A percentile compares a stretch with the other conserved stretches of the same genome.
Conservation (phyloP, 1,284 basidiomycete genomes). For the Schizophyllum commune region DNA sequence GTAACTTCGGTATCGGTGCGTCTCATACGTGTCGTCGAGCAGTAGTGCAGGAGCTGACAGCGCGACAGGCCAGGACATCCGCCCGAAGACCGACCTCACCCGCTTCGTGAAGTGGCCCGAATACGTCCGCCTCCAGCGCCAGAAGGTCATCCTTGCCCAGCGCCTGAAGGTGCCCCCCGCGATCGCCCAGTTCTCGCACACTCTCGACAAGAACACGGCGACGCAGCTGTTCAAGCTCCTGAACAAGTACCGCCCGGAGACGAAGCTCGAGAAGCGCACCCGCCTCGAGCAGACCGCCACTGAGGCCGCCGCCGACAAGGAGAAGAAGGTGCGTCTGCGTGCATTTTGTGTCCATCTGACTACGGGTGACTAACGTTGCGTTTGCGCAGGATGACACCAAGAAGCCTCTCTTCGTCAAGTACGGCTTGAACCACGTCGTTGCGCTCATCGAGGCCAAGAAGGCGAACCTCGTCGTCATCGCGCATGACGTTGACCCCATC, state of each 20-base stretch:
- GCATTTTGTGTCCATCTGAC: background rate
- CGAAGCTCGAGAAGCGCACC: slow-evolving; percentile 96
- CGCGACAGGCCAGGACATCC: slow-evolving; percentile 83
- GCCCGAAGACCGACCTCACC: slow-evolving; percentile 85
- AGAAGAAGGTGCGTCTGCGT: slow-evolving; percentile 47
- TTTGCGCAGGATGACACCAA: slow-evolving; percentile 55
- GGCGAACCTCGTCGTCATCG: slow-evolving; percentile 93
- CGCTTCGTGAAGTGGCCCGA: slow-evolving; percentile 99
- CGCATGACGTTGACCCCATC: slow-evolving; percentile 98
- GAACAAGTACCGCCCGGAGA: slow-evolving; percentile 94
- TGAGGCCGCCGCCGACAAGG: slow-evolving; percentile 73
- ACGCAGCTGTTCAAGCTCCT: slow-evolving; percentile 97
- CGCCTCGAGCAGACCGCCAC: slow-evolving; percentile 78
- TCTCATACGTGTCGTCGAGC: slow-evolving; percentile 7
- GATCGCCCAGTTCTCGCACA: slow-evolving; percentile 97
- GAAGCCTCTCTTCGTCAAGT: slow-evolving; percentile 95
- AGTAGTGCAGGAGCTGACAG: background rate
- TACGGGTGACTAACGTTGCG: slow-evolving; percentile 5
- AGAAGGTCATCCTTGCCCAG: slow-evolving; percentile 98
- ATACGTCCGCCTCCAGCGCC: slow-evolving; percentile 96
- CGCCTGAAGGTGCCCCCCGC: slow-evolving; percentile 98
- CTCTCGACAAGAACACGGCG: slow-evolving; percentile 99
- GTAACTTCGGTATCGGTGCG: slow-evolving; percentile 94
- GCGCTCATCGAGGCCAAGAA: slow-evolving; percentile 97
- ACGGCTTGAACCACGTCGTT: slow-evolving; percentile 95